Evolutionary conservation across 495 filamentous ascomycete genomes (phyloP), one percentile per base, ranked within the genome.

Genomic region (Lasiosphaeriaceae sp.): DNA sequence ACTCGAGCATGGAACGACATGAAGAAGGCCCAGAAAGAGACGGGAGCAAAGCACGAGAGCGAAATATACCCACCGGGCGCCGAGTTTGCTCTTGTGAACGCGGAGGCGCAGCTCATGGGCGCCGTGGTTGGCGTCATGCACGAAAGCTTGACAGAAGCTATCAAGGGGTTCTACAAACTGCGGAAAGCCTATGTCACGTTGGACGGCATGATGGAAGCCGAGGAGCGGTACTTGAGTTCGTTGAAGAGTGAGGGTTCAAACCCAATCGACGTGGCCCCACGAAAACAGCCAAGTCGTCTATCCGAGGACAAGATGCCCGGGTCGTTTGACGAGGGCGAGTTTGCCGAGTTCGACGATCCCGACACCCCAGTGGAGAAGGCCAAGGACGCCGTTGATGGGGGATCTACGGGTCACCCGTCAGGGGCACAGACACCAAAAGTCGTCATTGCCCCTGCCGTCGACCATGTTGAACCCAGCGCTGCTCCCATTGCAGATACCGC

Each of bases 91-190:
- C 74, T 97, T 3, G 66, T 79, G 14, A 62, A 87, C 64, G 88
- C 90, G 11, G 84, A 96, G 74, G 81, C 89, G 2, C 89, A 96
- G 62, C 73, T 98, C 50, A 96, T 96, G 88, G 81, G 80, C 63
- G 95, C 94, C 7, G 87, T 98, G 16, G 82, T 96, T 4, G 90
- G 82, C 1, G 88, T 97, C 9, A 76, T 97, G 61, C 95, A 92
- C 57, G 94, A 97, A 70, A 96, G 90, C 63, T 73, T 97, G 60
- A 94, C 93, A 0, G 94, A 97, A 62, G 90, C 85, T 46, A 82
- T 98, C 66, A 89, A 86, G 70, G 90, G 90, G 1, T 96, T 97
- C 61, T 96, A 96, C 68, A 94, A 92, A 68, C 68, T 98, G 66
- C 80, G 95, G 58, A 96, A 92, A 63, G 94, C 94, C 6, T 97